Percentiles rank a stretch among this genome's conserved stretches.
Conservation (phyloP, 768 basidiomycete species). For the Lactarius vividus region DNA sequence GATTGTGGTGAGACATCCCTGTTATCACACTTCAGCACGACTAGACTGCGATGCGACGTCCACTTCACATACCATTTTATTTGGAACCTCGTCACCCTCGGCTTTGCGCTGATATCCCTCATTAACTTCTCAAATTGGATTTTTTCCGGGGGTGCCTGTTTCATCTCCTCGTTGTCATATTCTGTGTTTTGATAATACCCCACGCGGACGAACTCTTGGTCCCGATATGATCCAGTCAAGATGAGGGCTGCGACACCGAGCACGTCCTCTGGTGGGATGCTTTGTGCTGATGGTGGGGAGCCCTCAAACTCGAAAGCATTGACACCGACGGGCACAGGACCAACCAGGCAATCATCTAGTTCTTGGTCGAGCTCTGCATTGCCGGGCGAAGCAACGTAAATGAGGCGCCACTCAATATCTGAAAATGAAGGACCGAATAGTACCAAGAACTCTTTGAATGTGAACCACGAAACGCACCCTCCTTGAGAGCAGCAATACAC, state of each 20-base stretch:
- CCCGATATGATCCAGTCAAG: slow-evolving; percentile 91
- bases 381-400: slow-evolving; percentile 93
- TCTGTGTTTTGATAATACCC: slow-evolving; percentile 99
- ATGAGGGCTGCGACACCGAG: slow-evolving; percentile 97
- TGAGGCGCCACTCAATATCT: slow-evolving; percentile 99
- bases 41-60: slow-evolving; percentile 5
- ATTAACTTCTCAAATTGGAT: slow-evolving; percentile 79
- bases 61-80: slow-evolving; percentile 67
- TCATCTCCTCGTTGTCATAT: slow-evolving; percentile 94
- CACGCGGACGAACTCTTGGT: slow-evolving; percentile 98
- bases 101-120: slow-evolving; percentile 87
- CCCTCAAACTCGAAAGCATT: slow-evolving; percentile 98
- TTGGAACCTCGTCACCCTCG: slow-evolving; percentile 89
- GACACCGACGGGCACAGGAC: slow-evolving; percentile 93
- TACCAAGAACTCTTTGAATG: background rate
- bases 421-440: background rate
- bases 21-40: slow-evolving; percentile 8
- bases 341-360: slow-evolving; percentile 95
- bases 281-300: slow-evolving; percentile 74
- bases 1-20: slow-evolving; percentile 42
- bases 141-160: slow-evolving; percentile 60
- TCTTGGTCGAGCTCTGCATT: slow-evolving; percentile 94
- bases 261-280: slow-evolving; percentile 86
- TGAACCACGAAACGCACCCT: slow-evolving; percentile 51
- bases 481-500: slow-evolving; percentile 86